A percentile compares a stretch with the other conserved stretches of the same genome.
Evolutionary conservation across 2,329 filamentous ascomycete species (phyloP).

Genomic region (Calonectria henricotiae): DNA sequence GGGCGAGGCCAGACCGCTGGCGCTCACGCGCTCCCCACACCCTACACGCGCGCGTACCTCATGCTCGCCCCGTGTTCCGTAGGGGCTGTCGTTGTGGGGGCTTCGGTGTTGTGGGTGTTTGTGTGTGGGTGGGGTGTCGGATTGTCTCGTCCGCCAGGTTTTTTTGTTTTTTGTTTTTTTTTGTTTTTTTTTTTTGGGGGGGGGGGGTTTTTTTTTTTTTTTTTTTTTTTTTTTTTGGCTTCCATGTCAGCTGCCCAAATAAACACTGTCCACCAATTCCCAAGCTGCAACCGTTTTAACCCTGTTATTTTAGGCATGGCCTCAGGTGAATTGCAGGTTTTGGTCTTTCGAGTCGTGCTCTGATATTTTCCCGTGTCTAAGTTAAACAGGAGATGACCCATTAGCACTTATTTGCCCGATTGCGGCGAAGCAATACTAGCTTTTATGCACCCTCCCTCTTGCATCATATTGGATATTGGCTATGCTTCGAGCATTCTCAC

Average conservation of each 20-base stretch:
- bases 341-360: background rate
- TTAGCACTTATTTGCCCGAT: background rate
- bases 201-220: no score
- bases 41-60: no score
- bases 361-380: slow-evolving; percentile 9
- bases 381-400: background rate
- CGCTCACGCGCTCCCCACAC: no score
- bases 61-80: no score
- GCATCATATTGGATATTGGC: background rate
- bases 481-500: background rate
- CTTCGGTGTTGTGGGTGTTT: no score
- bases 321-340: background rate
- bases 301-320: background rate
- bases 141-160: no score
- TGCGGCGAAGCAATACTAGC: background rate
- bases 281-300: background rate
- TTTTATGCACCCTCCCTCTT: background rate
- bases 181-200: no score
- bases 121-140: no score
- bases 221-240: background rate
- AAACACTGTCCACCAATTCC: slow-evolving; percentile 22
- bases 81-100: no score
- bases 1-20: no score
- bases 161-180: no score
- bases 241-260: slow-evolving; percentile 21